phyloP scores from a whole-genome alignment of 768 basidiomycete genomes.

The Lactarius sanguifluus region DNA sequence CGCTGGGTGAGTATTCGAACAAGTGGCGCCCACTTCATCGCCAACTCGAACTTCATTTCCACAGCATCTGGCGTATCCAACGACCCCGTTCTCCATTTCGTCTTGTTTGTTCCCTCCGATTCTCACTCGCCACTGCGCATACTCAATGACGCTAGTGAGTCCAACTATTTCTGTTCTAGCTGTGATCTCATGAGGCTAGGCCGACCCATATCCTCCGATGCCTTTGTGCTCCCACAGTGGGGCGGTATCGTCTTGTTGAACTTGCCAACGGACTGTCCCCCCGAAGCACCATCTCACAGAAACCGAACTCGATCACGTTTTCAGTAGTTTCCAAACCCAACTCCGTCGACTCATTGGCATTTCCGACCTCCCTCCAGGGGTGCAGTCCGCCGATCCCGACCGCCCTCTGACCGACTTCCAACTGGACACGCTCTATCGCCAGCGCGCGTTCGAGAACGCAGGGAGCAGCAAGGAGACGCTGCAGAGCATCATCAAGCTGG shows the following conservation, averaged over 20 bases:
- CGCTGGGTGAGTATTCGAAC: slow-evolving; percentile 58
- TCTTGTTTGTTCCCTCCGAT: slow-evolving; percentile 81
- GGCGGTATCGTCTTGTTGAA: slow-evolving; percentile 85
- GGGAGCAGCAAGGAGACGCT: slow-evolving; percentile 71
- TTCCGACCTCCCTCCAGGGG: slow-evolving; percentile 53
- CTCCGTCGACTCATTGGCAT: slow-evolving; percentile 81
- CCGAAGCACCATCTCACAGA: slow-evolving; percentile 42
- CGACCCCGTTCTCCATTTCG: slow-evolving; percentile 91
- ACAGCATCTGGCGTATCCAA: slow-evolving; percentile 89
- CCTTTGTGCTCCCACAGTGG: slow-evolving; percentile 93
- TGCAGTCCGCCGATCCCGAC: slow-evolving; percentile 37
- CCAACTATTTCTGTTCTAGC: neutral
- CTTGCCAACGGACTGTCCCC: slow-evolving; percentile 40
- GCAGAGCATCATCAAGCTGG: slow-evolving; percentile 77
- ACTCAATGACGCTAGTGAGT: slow-evolving; percentile 51
- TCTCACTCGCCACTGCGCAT: slow-evolving; percentile 70
- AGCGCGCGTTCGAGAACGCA: slow-evolving; percentile 67
- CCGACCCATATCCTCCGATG: slow-evolving; percentile 47
- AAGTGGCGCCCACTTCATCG: neutral
- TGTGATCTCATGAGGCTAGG: slow-evolving; percentile 39
- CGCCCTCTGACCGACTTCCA: slow-evolving; percentile 67
- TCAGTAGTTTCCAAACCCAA: slow-evolving; percentile 67
- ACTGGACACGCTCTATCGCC: slow-evolving; percentile 72
- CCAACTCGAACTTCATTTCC: slow-evolving; percentile 15
- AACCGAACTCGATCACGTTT: slow-evolving; percentile 49